Evolutionary conservation across 306 rosid species (phyloP).

Genomic region (Dalbergia cochinchinensis): DNA sequence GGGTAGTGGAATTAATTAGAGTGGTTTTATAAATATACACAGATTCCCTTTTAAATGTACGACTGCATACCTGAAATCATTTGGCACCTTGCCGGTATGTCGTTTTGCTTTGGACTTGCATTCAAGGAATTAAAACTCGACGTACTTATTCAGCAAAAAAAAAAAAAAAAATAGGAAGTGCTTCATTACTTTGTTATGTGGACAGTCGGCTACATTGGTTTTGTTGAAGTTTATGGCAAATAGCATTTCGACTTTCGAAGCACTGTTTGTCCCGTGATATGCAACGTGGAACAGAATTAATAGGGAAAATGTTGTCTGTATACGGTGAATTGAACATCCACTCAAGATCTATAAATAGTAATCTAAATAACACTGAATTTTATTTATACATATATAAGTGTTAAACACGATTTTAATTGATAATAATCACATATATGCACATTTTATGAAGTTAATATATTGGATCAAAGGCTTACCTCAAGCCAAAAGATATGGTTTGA

Average conservation of each 20-base stretch:
- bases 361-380: no score
- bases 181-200: neutral
- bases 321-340: no score
- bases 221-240: neutral
- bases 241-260: slow-evolving; percentile 10
- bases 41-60: neutral
- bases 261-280: slow-evolving; percentile 52
- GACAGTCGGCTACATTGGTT: neutral
- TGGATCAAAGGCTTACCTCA: no score
- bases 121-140: neutral
- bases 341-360: no score
- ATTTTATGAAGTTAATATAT: no score
- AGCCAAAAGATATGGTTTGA: no score
- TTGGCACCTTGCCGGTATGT: slow-evolving; percentile 16
- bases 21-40: neutral
- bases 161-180: neutral
- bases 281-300: slow-evolving; percentile 19
- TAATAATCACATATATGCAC: no score
- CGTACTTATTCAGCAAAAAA: neutral
- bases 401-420: no score
- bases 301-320: neutral
- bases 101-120: slow-evolving; percentile 33
- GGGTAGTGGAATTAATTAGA: neutral
- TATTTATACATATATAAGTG: no score
- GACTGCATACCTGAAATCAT: neutral